Evolutionary conservation across 352 stramenopile genomes (phyloP), one percentile per base, ranked within the genome.

Genomic region (Phytophthora cryptogea): DNA sequence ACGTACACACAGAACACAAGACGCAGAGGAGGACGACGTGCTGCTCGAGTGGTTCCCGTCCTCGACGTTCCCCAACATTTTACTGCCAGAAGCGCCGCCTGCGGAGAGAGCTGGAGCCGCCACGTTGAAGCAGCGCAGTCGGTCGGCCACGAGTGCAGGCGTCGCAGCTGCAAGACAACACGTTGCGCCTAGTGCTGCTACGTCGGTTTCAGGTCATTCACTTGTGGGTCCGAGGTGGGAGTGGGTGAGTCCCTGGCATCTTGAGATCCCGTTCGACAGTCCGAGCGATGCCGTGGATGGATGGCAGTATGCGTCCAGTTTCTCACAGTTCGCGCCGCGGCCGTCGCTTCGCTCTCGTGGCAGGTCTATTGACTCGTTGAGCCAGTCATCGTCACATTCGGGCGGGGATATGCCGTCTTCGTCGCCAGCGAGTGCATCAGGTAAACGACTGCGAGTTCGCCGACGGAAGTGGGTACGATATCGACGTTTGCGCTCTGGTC

Each of bases 211-310:
- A 27, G 41, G 54, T 7, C 2, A 35, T 40, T 33, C 43, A 3
- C 11, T 60, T 5, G 16, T 43, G 14, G 52, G 46, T 8, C 48
- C 56, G 4, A 58, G 71, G 6, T 89, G 83, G 83, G 79, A 89
- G 36, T 92, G 83, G 83, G 73, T 77, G 23, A 88, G 76, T 78
- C 83, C 83, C 8, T 92, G 83, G 83, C 78, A 89, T 46, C 59
- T 92, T 5, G 75, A 89, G 54, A 30, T 65, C 2, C 55, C 63
- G 1, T 1, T 33, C 1, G 58, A 68, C 13, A 66, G 23, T 3
- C 44, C 56, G 4, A 40, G 35, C 0, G 72, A 87, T 27, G 49
- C 68, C 0, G 52, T 57, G 7, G 77, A 89, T 43, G 83, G 83
- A 8, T 92, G 83, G 83, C 68, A 79, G 41, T 92, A 89, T 54